Percentiles rank a stretch among this genome's conserved stretches.
Conservation (phyloP, 2,329 filamentous ascomycete genomes). For the Colletotrichum sp. region DNA sequence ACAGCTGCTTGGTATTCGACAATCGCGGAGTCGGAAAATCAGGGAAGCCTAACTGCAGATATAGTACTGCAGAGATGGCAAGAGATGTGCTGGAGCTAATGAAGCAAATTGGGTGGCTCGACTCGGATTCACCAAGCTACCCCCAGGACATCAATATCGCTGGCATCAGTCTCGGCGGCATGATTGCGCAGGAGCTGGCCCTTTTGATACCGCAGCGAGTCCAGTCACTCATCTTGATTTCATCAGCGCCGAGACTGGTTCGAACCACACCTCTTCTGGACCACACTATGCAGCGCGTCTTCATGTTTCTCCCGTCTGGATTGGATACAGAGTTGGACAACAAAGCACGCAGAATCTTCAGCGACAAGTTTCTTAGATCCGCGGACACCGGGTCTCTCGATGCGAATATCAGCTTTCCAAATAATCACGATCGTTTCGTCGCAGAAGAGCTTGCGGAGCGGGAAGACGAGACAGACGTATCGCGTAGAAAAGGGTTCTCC, state of each 20-base stretch:
- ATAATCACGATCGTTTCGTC: conserved; percentile 4
- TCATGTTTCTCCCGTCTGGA: not conserved
- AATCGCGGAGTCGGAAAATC: conserved; percentile 73
- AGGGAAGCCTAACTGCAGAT: conserved; percentile 67
- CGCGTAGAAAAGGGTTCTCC: not conserved
- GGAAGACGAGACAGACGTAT: not conserved
- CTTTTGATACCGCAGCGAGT: conserved; percentile 31
- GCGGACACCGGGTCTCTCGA: not conserved
- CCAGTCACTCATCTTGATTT: conserved; percentile 1
- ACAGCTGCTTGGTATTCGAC: conserved; percentile 68
- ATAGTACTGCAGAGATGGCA: conserved; percentile 75
- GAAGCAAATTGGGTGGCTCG: conserved; percentile 62
- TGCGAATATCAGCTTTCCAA: not conserved
- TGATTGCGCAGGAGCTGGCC: conserved; percentile 74
- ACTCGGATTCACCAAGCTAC: not conserved
- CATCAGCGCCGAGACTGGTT: conserved; percentile 1
- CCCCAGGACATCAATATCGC: conserved; percentile 60
- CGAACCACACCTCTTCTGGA: not conserved
- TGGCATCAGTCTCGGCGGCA: conserved; percentile 74
- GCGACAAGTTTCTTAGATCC: not conserved
- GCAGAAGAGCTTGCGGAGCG: conserved; percentile 2
- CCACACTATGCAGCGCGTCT: not conserved
- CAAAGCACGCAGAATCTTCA: conserved; percentile 4
- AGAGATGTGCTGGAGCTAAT: conserved; percentile 65
- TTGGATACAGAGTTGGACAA: not conserved